Base-by-base conservation (phyloP, 805 yeast genomes). In the Naumovozyma baii region DNA sequence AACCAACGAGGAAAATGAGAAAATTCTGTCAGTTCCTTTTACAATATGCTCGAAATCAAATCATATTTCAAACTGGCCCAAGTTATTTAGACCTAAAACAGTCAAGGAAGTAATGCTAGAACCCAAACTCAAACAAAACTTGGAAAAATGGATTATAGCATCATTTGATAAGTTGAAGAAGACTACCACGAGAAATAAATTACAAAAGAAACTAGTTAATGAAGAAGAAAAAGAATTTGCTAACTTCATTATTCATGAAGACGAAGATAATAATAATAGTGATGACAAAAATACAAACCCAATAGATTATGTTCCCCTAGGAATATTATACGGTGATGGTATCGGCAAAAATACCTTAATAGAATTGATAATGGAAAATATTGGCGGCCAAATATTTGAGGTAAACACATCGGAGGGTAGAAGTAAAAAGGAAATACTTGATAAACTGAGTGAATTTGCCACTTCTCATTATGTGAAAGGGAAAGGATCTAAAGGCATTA, bases 381-480 rank as follows among this genome's bases (percentile, higher is more conserved):
- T 79, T 8, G 65, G 68, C 15, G 88, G 88, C 0, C 83, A 78
- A 49, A 82, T 88, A 2, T 80, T 83, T 55, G 97, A 90, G 55
- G 68, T 88, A 20, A 85, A 84, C 56, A 67, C 87, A 0, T 74
- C 86, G n/a, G 80, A 76, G 48, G 65, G 74, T 25, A 67, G 97
- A 53, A 74, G 86, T 1, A 74, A 80, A 36, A 82, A 76, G 54
- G 90, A 83, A 44, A 70, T 90, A 12, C 63, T 69, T 38, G 72
- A 76, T 18, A 73, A 67, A 20, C 66, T 90, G 30, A 78, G 72
- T 36, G 96, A 94, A 51, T 72, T 87, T 39, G 78, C 90, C 40
- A 88, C 95, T 3, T 82, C 94, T 0, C 86, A 85, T 43, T 64
- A 82, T 35, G 88, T 90, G 2, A 84, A 80, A 46, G 65, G 65